Conservation (phyloP, 176 grass and related monocot genomes). For the Dactylis glomerata region DNA sequence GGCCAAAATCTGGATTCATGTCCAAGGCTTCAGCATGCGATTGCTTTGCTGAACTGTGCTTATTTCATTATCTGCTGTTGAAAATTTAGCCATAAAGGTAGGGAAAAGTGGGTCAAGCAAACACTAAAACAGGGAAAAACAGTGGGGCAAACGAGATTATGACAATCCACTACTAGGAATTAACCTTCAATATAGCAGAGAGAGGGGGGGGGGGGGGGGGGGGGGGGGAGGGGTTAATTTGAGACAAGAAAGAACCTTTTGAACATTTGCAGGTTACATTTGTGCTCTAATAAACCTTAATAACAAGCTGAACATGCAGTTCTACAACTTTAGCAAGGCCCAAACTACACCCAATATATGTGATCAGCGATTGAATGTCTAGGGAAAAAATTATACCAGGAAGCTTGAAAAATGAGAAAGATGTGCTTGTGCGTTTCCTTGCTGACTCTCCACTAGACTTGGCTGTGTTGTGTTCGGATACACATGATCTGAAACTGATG, state of each 20-base stretch:
- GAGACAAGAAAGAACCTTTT: background rate
- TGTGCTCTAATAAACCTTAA: background rate
- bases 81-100: background rate
- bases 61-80: background rate
- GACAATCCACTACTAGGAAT: background rate
- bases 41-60: background rate
- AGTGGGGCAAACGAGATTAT: background rate
- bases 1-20: background rate
- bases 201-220: background rate
- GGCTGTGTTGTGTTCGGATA: constrained; percentile 58
- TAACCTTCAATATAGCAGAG: background rate
- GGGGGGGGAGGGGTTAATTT: background rate
- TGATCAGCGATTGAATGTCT: constrained; percentile 7
- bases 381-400: constrained; percentile 49
- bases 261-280: background rate
- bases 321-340: background rate
- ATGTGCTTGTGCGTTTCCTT: constrained; percentile 69
- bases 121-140: background rate
- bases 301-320: constrained; percentile 1
- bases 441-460: constrained; percentile 50
- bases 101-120: background rate
- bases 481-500: constrained; percentile 66
- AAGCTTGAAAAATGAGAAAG: constrained; percentile 77
- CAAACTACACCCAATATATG: background rate
- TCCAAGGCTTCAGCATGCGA: background rate